Conservation (phyloP, 2,329 filamentous ascomycete genomes). For the Ophiognomonia clavigignenti-juglandacearum region DNA sequence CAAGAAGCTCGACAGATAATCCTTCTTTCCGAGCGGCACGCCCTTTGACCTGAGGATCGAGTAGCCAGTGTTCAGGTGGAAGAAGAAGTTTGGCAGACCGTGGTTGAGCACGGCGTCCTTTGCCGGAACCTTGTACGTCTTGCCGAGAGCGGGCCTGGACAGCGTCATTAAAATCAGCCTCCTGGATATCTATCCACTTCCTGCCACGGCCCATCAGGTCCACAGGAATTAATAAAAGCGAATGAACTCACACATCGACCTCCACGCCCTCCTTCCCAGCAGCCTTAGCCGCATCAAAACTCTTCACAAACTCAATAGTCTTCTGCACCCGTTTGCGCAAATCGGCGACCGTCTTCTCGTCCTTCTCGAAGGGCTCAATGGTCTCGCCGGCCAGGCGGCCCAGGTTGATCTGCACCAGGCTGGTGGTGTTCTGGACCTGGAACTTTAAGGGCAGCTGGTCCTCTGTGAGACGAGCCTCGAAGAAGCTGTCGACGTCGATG, state of each 20-base stretch:
- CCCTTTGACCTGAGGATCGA: slow-evolving; percentile 51
- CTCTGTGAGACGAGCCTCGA: slow-evolving; percentile 25
- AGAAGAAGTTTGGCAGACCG: slow-evolving; percentile 56
- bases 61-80: slow-evolving; percentile 54
- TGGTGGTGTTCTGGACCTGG: slow-evolving; percentile 28
- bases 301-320: slow-evolving; percentile 19
- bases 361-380: slow-evolving; percentile 19
- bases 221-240: rapidly evolving
- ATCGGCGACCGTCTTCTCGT: slow-evolving; percentile 14
- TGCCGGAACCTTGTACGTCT: slow-evolving; percentile 20
- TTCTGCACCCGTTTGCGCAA: slow-evolving; percentile 15
- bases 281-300: slow-evolving; percentile 21
- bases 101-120: slow-evolving; percentile 39
- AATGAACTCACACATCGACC: slow-evolving; percentile 23
- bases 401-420: slow-evolving; percentile 22
- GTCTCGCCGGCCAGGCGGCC: slow-evolving; percentile 22
- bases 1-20: slow-evolving; percentile 37
- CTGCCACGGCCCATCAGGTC: no score
- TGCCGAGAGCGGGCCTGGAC: slow-evolving; percentile 9
- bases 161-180: neutral
- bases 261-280: slow-evolving; percentile 20
- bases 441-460: slow-evolving; percentile 30
- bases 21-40: slow-evolving; percentile 50
- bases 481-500: slow-evolving; percentile 23
- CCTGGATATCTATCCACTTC: no score